Conservation (phyloP, 192 early-diverging fungal genomes). For the Thoreauomyces humboldtii region DNA sequence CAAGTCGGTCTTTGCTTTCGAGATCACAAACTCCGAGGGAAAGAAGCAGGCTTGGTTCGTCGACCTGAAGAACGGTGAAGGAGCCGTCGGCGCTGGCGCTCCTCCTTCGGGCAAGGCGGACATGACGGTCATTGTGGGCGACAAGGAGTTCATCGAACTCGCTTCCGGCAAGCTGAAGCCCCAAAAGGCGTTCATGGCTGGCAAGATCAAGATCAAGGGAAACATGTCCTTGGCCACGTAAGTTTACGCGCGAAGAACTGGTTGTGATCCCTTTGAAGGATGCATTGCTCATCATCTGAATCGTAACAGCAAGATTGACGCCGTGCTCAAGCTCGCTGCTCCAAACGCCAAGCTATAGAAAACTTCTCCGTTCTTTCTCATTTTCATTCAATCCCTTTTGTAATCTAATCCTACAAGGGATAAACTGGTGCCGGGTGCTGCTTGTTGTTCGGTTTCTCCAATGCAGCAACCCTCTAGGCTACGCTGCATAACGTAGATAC, state of each 20-base stretch:
- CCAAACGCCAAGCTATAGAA: conserved; percentile 15
- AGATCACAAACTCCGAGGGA: conserved; percentile 71
- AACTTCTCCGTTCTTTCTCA: not conserved
- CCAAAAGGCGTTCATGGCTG: conserved; percentile 89
- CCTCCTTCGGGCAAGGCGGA: conserved; percentile 68
- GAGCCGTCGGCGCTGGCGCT: conserved; percentile 58
- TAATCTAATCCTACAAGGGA: too few relatives aligned
- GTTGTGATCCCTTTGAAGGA: too few relatives aligned
- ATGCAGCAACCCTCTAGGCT: too few relatives aligned
- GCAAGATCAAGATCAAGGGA: conserved; percentile 80
- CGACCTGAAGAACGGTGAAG: conserved; percentile 67
- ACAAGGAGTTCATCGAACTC: conserved; percentile 80
- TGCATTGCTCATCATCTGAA: not conserved
- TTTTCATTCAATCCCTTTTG: too few relatives aligned
- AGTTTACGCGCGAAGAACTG: not conserved
- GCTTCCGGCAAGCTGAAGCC: conserved; percentile 81
- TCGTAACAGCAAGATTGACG: conserved; percentile 20
- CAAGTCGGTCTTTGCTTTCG: conserved; percentile 87
- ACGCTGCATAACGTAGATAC: too few relatives aligned
- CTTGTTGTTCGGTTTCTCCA: too few relatives aligned
- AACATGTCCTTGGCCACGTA: conserved; percentile 49
- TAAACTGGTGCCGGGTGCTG: too few relatives aligned
- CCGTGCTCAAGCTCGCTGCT: conserved; percentile 20
- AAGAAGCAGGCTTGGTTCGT: conserved; percentile 80
- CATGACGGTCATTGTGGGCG: conserved; percentile 67